phyloP scores from a whole-genome alignment of 2,329 filamentous ascomycete genomes.

The Claviceps paspali region DNA sequence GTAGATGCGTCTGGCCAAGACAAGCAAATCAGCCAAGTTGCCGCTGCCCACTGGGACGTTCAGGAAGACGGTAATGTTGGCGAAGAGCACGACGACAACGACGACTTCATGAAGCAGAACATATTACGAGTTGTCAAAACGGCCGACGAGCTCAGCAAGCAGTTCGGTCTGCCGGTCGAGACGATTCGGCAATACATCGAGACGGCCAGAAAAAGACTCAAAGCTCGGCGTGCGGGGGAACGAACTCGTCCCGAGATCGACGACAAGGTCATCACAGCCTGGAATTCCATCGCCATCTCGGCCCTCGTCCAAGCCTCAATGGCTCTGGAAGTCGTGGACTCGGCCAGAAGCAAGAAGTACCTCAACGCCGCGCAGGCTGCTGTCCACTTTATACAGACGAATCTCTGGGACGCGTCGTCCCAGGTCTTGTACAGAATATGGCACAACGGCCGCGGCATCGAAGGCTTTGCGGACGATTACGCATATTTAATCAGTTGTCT shows the following conservation, averaged over 20 bases:
- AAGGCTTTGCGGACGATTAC: slow-evolving; percentile 86
- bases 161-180: slow-evolving; percentile 56
- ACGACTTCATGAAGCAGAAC: slow-evolving; percentile 91
- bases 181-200: slow-evolving; percentile 55
- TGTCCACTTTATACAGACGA: slow-evolving; percentile 53
- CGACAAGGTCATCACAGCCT: slow-evolving; percentile 73
- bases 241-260: slow-evolving; percentile 67
- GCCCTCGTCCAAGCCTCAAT: slow-evolving; percentile 64
- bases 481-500: slow-evolving; percentile 75
- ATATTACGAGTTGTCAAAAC: slow-evolving; percentile 61
- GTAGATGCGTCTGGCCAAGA: slow-evolving; percentile 28
- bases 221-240: slow-evolving; percentile 55
- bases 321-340: slow-evolving; percentile 46
- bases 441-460: slow-evolving; percentile 46
- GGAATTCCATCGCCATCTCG: slow-evolving; percentile 80
- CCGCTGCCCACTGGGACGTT: slow-evolving; percentile 75
- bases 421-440: slow-evolving; percentile 61
- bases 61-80: slow-evolving; percentile 73
- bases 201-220: slow-evolving; percentile 51
- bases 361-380: slow-evolving; percentile 51
- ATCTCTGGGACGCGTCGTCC: slow-evolving; percentile 52
- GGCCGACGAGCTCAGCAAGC: slow-evolving; percentile 51
- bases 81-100: slow-evolving; percentile 69
- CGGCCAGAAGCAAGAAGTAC: slow-evolving; percentile 43
- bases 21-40: slow-evolving; percentile 51